Percentiles rank a stretch among this genome's conserved stretches.
phyloP scores from a whole-genome alignment of 2,329 filamentous ascomycete genomes.

The Neonectria hederae region DNA sequence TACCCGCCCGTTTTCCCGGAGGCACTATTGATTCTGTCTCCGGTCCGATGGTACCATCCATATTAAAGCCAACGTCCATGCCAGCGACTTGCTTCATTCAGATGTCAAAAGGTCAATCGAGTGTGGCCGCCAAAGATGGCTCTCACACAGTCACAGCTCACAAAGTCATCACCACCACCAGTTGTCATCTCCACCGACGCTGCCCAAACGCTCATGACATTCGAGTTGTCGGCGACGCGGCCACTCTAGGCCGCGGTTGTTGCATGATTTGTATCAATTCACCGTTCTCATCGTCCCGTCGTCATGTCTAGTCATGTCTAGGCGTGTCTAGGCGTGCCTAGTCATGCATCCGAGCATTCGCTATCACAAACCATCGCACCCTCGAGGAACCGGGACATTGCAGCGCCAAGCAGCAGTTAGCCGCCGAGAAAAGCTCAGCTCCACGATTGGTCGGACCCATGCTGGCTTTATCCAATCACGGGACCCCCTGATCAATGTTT shows the following conservation, averaged over 20 bases:
- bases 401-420: constrained; percentile 38
- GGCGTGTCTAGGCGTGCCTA: constrained; percentile 7
- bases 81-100: constrained; percentile 9
- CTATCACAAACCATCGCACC: constrained; percentile 36
- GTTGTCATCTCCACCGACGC: constrained; percentile 9
- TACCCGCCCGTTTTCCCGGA: constrained; percentile 21
- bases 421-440: constrained; percentile 35
- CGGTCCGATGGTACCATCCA: constrained; percentile 11
- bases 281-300: constrained; percentile 32
- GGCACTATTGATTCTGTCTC: constrained; percentile 16
- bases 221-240: constrained; percentile 22
- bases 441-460: constrained; percentile 34
- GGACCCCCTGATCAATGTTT: constrained; percentile 37
- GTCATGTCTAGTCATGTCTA: constrained; percentile 28
- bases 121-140: constrained; percentile 21
- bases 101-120: background rate
- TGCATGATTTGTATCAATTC: constrained; percentile 41
- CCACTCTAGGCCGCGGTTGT: constrained; percentile 27
- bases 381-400: constrained; percentile 23
- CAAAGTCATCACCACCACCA: constrained; percentile 7
- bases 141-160: background rate
- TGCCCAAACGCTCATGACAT: constrained; percentile 21
- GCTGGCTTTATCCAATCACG: constrained; percentile 39
- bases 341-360: constrained; percentile 35
- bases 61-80: background rate